Base-by-base conservation (phyloP, 75 land plant species). In the Cupressus sempervirens region DNA sequence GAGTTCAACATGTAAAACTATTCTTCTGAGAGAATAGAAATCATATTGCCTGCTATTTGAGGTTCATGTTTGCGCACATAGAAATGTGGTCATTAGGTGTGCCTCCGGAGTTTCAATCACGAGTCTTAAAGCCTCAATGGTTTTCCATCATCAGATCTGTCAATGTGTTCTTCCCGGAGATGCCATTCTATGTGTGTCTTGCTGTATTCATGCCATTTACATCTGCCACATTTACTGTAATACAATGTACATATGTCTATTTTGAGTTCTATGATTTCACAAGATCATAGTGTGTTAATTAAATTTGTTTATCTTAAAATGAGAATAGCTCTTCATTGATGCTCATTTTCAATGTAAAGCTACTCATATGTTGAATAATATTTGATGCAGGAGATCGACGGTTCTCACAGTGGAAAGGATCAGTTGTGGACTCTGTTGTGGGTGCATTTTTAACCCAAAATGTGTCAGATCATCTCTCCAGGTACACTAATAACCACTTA, bases 401-500 rank as follows among this genome's bases (percentile, higher is more conserved):
- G 15, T 98, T 98, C 86, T 94, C 98, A 45, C 88, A 65, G 72
- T 98, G 99, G 99, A 96, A 96, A 86, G 99, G 99, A 81, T 96
- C 99, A 20, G 94, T 98, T 30, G 92, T 98, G 36, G 99, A 98
- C 86, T 98, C 99, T n/a, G 93, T 96, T 7, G 86, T 98, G 16
- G 99, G 99, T 48, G 98, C 93, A 16, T 98, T 95, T 83, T 88
- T 98, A 11, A 98, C 99, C 16, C 99, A 98, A 82, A 98, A 98
- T 94, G 99, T 98, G 38, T 91, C 97, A 52, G 99, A 98, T 83
- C 97, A 95, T 83, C 87, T 96, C 7, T 98, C 99, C 72, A 98
- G 99, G 99, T 96, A 84, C 81, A 9, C 9, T 45, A 15, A 74
- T 46, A 45, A 62, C 54, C 30, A 41, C 15, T 87, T 84, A 12